Percentiles rank a stretch among this genome's conserved stretches.
These are phyloP conservation scores for Pyrus hybrid DNA, from an alignment of 331 rosid species.

Conservation along the genomic window DNA sequence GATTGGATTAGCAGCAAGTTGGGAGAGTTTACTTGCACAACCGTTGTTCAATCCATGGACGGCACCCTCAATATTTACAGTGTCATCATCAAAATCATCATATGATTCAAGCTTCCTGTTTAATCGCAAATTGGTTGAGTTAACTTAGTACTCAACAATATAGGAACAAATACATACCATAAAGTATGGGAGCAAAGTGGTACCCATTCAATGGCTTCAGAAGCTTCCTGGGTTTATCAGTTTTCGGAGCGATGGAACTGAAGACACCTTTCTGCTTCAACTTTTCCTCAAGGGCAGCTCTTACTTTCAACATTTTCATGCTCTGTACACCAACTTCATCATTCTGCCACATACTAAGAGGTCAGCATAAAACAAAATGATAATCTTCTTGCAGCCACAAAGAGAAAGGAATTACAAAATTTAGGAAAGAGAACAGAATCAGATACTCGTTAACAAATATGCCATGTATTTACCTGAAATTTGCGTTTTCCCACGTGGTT, in stretches of 20 bases:
- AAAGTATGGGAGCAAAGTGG: conserved; percentile 1
- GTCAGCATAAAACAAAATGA: conserved; percentile 19
- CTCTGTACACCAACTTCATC: conserved; percentile 52
- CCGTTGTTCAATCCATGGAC: conserved; percentile 17
- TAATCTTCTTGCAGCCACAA: conserved; percentile 4
- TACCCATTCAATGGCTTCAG: conserved; percentile 61
- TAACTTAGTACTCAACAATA: conserved; percentile 11
- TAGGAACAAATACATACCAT: conserved; percentile 3
- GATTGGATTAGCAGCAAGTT: conserved; percentile 28
- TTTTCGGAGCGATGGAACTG: conserved; percentile 41
- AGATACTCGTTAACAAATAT: neutral
- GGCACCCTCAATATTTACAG: conserved; percentile 22
- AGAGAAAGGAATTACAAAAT: neutral
- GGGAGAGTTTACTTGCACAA: conserved; percentile 31
- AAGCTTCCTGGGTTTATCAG: conserved; percentile 34
- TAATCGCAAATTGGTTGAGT: conserved; percentile 12
- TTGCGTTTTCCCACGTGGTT: conserved; percentile 37
- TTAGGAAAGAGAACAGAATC: conserved; percentile 1
- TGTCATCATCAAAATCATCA: conserved; percentile 75
- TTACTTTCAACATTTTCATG: conserved; percentile 64
- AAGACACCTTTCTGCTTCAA: conserved; percentile 61
- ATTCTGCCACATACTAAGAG: conserved; percentile 38
- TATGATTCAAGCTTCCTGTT: conserved; percentile 62
- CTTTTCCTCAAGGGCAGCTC: conserved; percentile 73
- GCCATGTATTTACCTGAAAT: conserved; percentile 38